Evolutionary conservation across 192 early-diverging fungal species (phyloP).

Genomic region (Spizellomyces sp.): DNA sequence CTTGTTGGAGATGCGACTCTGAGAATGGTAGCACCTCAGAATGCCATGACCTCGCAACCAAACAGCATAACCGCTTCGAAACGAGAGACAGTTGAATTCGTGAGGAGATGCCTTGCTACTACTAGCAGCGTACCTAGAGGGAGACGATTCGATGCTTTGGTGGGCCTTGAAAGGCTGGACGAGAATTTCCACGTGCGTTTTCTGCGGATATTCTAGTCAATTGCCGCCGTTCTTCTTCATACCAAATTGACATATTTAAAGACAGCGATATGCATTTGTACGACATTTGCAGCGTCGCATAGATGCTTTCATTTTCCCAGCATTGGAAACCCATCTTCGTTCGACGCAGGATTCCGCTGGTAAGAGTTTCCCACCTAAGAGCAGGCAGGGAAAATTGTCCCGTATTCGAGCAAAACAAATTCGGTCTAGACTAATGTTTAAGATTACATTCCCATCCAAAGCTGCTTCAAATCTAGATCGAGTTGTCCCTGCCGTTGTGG

Average conservation of each 20-base stretch:
- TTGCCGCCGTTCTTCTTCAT: neutral
- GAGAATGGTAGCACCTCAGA: too few species aligned
- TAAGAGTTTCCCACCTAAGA: too few species aligned
- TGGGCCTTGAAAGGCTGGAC: slow-evolving; percentile 40
- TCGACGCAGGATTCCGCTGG: too few species aligned
- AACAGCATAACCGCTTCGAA: too few species aligned
- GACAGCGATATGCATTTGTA: slow-evolving; percentile 47
- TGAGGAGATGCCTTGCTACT: slow-evolving; percentile 9
- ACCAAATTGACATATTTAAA: too few species aligned
- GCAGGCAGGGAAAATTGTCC: slow-evolving; percentile 27
- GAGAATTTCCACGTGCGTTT: slow-evolving; percentile 49
- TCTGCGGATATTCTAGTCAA: neutral
- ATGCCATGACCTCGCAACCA: too few species aligned
- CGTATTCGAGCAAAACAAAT: neutral
- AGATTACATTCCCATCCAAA: neutral
- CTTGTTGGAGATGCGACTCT: too few species aligned
- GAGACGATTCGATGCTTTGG: slow-evolving; percentile 27
- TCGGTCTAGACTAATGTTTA: neutral
- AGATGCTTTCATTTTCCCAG: slow-evolving; percentile 32
- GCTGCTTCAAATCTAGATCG: neutral
- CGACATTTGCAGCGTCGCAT: slow-evolving; percentile 37
- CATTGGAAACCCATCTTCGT: too few species aligned
- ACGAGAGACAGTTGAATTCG: slow-evolving; percentile 17
- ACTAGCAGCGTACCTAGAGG: slow-evolving; percentile 5
- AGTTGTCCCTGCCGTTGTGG: slow-evolving; percentile 35